Evolutionary conservation across 2,329 filamentous ascomycete species (phyloP).

Genomic region (Bipolaris gigantea): DNA sequence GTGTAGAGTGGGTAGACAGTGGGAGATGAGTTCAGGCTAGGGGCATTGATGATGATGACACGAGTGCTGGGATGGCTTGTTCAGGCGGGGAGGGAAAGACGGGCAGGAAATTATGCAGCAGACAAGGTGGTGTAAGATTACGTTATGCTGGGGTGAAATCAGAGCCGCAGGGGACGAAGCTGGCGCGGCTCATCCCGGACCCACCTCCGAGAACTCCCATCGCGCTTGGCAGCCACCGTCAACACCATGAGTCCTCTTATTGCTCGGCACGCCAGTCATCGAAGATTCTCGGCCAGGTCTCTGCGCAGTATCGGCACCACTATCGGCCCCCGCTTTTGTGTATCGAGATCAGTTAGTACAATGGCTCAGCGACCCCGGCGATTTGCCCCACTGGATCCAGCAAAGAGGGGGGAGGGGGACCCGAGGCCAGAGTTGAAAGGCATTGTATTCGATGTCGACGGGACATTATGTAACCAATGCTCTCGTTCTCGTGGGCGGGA

Average conservation of each 20-base stretch:
- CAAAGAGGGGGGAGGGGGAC: slow-evolving; percentile 28
- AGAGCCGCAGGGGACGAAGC: not conserved
- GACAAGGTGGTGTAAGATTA: not conserved
- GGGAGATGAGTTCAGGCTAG: not conserved
- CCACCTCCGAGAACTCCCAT: slow-evolving; percentile 7
- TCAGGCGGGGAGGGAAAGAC: not conserved
- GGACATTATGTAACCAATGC: slow-evolving; percentile 75
- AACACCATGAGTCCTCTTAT: slow-evolving; percentile 10
- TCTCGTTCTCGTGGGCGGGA: not conserved
- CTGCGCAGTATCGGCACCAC: not conserved
- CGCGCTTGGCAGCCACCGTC: slow-evolving; percentile 2
- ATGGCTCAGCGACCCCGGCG: slow-evolving; percentile 42
- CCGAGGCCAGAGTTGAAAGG: slow-evolving; percentile 55
- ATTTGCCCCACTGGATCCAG: slow-evolving; percentile 55
- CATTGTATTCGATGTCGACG: slow-evolving; percentile 90
- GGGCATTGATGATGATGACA: not conserved
- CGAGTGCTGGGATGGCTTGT: not conserved
- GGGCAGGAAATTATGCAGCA: not conserved
- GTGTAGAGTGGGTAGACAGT: too few species aligned
- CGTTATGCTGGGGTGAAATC: slow-evolving; percentile 4
- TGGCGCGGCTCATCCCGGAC: slow-evolving; percentile 7
- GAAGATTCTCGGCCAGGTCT: not conserved
- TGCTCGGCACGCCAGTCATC: slow-evolving; percentile 1
- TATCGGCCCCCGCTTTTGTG: not conserved
- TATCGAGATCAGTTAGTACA: slow-evolving; percentile 7